A percentile compares a stretch with the other conserved stretches of the same genome.
phyloP scores from a whole-genome alignment of 2,329 filamentous ascomycete species.

The Fusarium falciforme region DNA sequence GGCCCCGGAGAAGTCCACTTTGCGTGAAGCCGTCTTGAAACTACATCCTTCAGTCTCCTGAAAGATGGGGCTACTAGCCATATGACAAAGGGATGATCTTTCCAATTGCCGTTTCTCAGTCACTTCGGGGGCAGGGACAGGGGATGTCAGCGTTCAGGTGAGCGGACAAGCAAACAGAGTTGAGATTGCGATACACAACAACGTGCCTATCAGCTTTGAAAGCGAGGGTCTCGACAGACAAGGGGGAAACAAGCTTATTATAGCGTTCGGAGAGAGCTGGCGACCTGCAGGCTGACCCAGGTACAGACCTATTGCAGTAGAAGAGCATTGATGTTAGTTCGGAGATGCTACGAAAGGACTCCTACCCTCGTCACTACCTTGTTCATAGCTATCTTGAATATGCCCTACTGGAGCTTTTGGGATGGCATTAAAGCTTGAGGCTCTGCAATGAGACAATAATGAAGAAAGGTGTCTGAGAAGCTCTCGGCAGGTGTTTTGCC shows the following conservation, averaged over 20 bases:
- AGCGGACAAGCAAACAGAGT: background rate
- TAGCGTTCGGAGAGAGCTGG: background rate
- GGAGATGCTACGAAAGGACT: background rate
- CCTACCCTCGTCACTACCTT: too few species aligned
- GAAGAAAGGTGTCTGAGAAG: background rate
- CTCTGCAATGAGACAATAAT: background rate
- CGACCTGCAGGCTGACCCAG: background rate
- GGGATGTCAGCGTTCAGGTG: background rate
- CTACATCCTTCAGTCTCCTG: background rate
- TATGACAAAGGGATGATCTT: background rate
- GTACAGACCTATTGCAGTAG: background rate
- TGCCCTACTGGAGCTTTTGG: background rate
- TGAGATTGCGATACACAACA: background rate
- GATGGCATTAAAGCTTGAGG: background rate
- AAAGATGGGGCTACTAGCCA: background rate
- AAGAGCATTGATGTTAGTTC: background rate
- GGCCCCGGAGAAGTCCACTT: background rate
- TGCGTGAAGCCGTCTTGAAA: constrained; percentile 21
- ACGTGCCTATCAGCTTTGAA: background rate
- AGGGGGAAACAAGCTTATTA: background rate
- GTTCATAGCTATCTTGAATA: background rate
- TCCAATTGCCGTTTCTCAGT: background rate
- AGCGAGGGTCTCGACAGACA: background rate
- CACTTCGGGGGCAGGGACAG: background rate
- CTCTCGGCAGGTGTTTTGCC: background rate